Base-by-base conservation (phyloP, 306 rosid species). In the Comarum palustre region DNA sequence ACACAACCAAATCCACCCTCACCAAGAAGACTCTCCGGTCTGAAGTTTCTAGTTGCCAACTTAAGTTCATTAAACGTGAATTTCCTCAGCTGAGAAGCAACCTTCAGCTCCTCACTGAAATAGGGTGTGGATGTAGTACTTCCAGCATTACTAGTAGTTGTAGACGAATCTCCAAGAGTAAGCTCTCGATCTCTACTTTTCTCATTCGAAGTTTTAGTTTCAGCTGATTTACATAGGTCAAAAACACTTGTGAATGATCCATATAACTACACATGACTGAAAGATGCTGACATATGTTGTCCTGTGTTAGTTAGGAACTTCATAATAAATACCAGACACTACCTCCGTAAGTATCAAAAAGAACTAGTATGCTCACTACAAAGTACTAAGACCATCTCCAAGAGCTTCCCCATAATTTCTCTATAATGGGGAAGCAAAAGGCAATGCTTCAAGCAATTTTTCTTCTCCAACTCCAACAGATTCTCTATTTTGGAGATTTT, bases 1-100 rank as follows among this genome's bases (percentile, higher is more conserved):
- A 94, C 98, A 61, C 97, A 94, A 76, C 99, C 99, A 79, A 94
- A 94, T 25, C 99, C 99, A 71, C 99, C 99, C 82, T 94, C 99
- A 38, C 99, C 99, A 63, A 94, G 99, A 79, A 94, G 96, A 78
- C 95, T 88, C 80, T 94, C 99, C 1, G 97, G 99, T 81, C 91
- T 87, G 83, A 94, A 94, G 84, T 88, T 94, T 83, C 99, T 90
- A 34, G 99, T 91, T 62, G 99, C 97, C 78, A 83, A 78, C 87
- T 89, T 94, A 57, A 94, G 97, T 39, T 90, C 97, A 27, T 84
- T 91, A 82, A 94, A 94, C 66, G 91, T 87, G 86, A 94, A 94
- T 81, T 90, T 94, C 78, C 97, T 87, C 58, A 94, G 89, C 80
- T 90, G 86, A 57, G 96, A 91, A 78, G 99, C 86, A 72, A 90